phyloP scores from a whole-genome alignment of 192 early-diverging fungal species.

The Backusella macrospora region DNA sequence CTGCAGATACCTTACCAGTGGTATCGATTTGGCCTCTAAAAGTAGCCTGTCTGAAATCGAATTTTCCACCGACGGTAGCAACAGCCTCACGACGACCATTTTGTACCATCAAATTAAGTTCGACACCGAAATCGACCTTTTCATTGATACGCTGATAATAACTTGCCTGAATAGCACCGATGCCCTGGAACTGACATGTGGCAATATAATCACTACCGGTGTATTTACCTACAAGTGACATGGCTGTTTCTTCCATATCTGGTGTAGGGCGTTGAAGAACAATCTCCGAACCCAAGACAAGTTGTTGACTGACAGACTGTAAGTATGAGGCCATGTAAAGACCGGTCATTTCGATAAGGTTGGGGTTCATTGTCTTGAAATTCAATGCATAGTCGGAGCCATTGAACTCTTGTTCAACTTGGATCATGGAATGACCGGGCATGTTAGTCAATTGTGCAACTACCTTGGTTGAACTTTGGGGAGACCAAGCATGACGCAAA shows the following conservation, averaged over 20 bases:
- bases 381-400: slow-evolving; percentile 90
- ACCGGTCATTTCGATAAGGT: slow-evolving; percentile 87
- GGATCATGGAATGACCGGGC: slow-evolving; percentile 88
- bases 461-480: slow-evolving; percentile 64
- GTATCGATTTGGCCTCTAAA: slow-evolving; percentile 92
- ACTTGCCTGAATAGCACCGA: slow-evolving; percentile 72
- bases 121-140: slow-evolving; percentile 91
- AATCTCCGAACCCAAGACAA: slow-evolving; percentile 86
- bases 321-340: slow-evolving; percentile 87
- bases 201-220: slow-evolving; percentile 69
- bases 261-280: slow-evolving; percentile 84
- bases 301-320: slow-evolving; percentile 83
- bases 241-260: slow-evolving; percentile 75
- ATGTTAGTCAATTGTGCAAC: slow-evolving; percentile 68
- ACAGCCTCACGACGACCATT: slow-evolving; percentile 85
- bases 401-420: slow-evolving; percentile 91
- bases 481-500: slow-evolving; percentile 70
- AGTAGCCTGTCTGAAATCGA: slow-evolving; percentile 90
- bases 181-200: slow-evolving; percentile 67
- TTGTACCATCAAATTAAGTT: slow-evolving; percentile 78
- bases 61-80: slow-evolving; percentile 95
- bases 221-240: slow-evolving; percentile 75
- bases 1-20: slow-evolving; percentile 81
- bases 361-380: slow-evolving; percentile 95
- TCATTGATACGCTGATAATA: slow-evolving; percentile 93